Percentiles rank a stretch among this genome's conserved stretches.
phyloP scores from a whole-genome alignment of 805 yeast genomes.

The Hanseniaspora mollemarum region DNA sequence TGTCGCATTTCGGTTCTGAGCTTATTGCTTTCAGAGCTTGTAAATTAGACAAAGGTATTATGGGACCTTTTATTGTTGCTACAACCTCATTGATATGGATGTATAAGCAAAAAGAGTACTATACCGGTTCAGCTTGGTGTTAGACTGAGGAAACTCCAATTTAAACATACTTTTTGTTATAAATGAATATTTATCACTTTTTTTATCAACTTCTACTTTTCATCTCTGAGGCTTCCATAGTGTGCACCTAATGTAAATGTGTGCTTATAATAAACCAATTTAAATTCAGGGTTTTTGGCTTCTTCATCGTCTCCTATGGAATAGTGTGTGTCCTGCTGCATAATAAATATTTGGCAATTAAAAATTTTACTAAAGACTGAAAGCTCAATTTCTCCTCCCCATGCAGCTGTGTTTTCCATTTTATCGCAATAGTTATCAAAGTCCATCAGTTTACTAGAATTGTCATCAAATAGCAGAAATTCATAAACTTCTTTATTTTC shows the following conservation, averaged over 20 bases:
- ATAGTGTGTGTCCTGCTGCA: constrained; percentile 57
- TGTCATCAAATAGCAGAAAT: constrained; percentile 77
- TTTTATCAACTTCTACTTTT: background rate
- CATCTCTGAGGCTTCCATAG: constrained; percentile 66
- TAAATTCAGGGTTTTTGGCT: constrained; percentile 40
- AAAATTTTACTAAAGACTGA: constrained; percentile 65
- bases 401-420: constrained; percentile 66
- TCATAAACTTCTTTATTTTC: constrained; percentile 55
- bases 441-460: constrained; percentile 50
- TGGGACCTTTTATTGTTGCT: constrained; percentile 80
- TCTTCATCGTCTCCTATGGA: constrained; percentile 26
- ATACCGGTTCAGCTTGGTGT: constrained; percentile 32
- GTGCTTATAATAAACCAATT: constrained; percentile 72
- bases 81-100: constrained; percentile 71
- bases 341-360: constrained; percentile 60
- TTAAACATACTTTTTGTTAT: constrained; percentile 3
- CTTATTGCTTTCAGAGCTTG: constrained; percentile 73
- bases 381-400: constrained; percentile 96
- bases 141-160: too few species aligned
- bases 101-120: constrained; percentile 56
- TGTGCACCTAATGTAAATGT: constrained; percentile 89
- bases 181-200: background rate
- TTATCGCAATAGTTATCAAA: constrained; percentile 57
- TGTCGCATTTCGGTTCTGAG: constrained; percentile 70
- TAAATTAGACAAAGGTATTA: constrained; percentile 72